Evolutionary conservation across 2,329 filamentous ascomycete genomes (phyloP).

Genomic region (Clarireedia hainanense): DNA sequence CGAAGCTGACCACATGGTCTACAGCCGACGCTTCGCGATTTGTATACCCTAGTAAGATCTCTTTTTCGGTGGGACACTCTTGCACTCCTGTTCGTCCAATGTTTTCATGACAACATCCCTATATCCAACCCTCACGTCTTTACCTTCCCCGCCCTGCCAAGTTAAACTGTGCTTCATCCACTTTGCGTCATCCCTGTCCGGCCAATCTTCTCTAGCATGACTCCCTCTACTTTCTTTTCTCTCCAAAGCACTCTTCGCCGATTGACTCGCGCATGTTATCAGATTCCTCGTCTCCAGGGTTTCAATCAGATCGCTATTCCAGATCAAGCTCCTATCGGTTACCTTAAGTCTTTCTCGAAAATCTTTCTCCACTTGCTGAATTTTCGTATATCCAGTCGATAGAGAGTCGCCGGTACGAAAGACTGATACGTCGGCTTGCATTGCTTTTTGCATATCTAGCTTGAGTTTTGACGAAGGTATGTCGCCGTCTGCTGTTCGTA

Average conservation of each 20-base stretch:
- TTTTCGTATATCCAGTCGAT: not conserved
- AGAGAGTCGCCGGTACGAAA: conserved; percentile 85
- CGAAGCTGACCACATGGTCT: too few relatives aligned
- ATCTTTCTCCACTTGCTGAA: conserved; percentile 29
- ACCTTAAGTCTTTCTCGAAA: conserved; percentile 31
- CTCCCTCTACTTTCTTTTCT: conserved; percentile 38
- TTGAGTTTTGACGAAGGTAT: conserved; percentile 86
- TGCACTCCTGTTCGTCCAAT: conserved; percentile 37
- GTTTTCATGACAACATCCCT: conserved; percentile 36
- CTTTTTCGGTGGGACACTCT: conserved; percentile 20
- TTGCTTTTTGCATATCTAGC: conserved; percentile 90
- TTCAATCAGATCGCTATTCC: conserved; percentile 41
- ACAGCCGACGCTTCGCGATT: too few relatives aligned
- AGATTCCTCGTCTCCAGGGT: conserved; percentile 40
- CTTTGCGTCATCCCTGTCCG: conserved; percentile 33
- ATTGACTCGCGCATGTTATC: conserved; percentile 39
- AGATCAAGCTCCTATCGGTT: conserved; percentile 38
- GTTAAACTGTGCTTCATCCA: conserved; percentile 42
- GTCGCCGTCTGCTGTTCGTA: conserved; percentile 61
- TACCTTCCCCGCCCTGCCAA: conserved; percentile 35
- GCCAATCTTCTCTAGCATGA: conserved; percentile 40
- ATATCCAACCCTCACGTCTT: conserved; percentile 35
- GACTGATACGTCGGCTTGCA: conserved; percentile 94
- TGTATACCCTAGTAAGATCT: conserved; percentile 36
- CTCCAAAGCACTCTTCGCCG: conserved; percentile 35